These are phyloP conservation scores for Tetrapisispora taiwanensis DNA, from an alignment of 805 yeast genomes.

Conservation along the genomic window DNA sequence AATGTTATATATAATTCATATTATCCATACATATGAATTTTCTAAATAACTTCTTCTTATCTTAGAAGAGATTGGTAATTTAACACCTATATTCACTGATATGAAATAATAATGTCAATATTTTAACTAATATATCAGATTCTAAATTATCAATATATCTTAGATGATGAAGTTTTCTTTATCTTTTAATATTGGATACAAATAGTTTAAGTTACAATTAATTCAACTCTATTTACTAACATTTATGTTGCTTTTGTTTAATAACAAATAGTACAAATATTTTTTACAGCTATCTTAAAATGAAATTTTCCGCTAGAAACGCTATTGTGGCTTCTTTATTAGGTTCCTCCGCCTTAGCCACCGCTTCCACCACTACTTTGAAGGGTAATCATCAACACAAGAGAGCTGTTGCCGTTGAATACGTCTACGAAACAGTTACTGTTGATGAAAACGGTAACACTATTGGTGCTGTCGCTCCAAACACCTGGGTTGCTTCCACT, in stretches of 20 bases:
- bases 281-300: slow-evolving; percentile 6
- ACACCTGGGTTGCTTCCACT: slow-evolving; percentile 10
- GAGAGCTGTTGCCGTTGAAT: slow-evolving; percentile 43
- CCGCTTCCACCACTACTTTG: slow-evolving; percentile 14
- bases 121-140: too few relatives aligned
- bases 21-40: too few relatives aligned
- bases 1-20: too few relatives aligned
- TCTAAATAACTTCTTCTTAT: too few relatives aligned
- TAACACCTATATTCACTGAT: too few relatives aligned
- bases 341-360: slow-evolving; percentile 22
- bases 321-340: slow-evolving; percentile 23
- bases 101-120: too few relatives aligned
- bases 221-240: neutral
- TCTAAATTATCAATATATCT: too few relatives aligned
- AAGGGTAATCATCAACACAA: slow-evolving; percentile 38
- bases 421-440: slow-evolving; percentile 45
- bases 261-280: neutral
- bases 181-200: too few relatives aligned
- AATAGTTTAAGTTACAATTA: too few relatives aligned
- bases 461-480: slow-evolving; percentile 22
- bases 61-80: too few relatives aligned
- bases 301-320: slow-evolving; percentile 28
- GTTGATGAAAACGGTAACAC: slow-evolving; percentile 42
- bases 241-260: neutral
- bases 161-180: too few relatives aligned